Evolutionary conservation across 345 rosid species (phyloP).

Genomic region (Alliaria petiolata): DNA sequence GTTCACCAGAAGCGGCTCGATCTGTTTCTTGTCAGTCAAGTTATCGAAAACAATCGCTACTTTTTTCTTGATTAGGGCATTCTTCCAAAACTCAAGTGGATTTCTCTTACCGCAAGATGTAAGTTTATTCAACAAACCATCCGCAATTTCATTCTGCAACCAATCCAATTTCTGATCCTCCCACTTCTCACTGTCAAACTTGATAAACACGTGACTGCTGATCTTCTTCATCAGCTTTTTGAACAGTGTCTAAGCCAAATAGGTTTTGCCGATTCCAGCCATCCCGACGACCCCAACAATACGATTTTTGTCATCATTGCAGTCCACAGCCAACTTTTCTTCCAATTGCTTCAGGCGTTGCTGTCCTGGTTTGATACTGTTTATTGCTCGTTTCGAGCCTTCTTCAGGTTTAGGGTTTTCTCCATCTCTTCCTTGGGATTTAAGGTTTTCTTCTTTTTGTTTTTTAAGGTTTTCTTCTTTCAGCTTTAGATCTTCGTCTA

Average conservation of each 20-base stretch:
- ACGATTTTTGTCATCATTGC: conserved; percentile 3
- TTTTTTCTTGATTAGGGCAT: neutral
- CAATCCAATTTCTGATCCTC: neutral
- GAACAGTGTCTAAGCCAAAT: neutral
- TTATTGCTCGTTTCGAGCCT: neutral
- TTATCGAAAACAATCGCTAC: neutral
- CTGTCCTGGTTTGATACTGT: neutral
- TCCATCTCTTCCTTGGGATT: neutral
- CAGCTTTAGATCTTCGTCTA: neutral
- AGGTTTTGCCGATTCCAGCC: conserved; percentile 27
- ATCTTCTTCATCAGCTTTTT: neutral
- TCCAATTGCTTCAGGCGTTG: neutral
- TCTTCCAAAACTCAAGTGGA: neutral
- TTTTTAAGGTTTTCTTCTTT: neutral
- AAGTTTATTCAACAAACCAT: neutral
- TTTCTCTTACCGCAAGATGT: neutral
- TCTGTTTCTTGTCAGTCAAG: neutral
- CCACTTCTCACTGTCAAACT: neutral
- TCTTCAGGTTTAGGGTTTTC: neutral
- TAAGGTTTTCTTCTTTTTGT: neutral
- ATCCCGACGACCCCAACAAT: conserved; percentile 9
- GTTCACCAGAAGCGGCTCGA: neutral
- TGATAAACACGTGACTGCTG: rapidly evolving
- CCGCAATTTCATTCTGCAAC: neutral
- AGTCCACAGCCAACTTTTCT: neutral